Conservation (phyloP, 2,329 filamentous ascomycete species). For the Aspergillus niger region DNA sequence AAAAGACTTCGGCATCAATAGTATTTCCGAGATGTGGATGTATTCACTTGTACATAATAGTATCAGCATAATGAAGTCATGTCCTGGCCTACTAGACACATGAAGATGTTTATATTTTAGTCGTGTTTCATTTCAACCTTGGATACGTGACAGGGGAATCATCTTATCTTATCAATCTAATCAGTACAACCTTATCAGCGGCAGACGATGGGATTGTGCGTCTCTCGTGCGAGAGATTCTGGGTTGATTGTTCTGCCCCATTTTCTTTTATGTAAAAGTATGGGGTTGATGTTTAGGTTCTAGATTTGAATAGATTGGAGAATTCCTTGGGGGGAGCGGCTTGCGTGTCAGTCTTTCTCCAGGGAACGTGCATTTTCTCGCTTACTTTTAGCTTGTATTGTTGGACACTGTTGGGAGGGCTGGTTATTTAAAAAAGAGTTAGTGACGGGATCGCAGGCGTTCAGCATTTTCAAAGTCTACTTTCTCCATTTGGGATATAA, state of each 20-base stretch:
- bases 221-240: background rate
- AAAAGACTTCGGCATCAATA: too few relatives aligned
- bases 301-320: background rate
- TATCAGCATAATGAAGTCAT: too few relatives aligned
- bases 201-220: background rate
- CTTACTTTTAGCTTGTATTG: too few relatives aligned
- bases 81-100: too few relatives aligned
- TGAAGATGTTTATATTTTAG: too few relatives aligned
- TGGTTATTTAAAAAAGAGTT: too few relatives aligned
- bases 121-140: slow-evolving; percentile 14
- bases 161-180: slow-evolving; percentile 27
- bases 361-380: background rate
- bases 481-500: too few relatives aligned
- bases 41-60: too few relatives aligned
- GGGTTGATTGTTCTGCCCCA: background rate
- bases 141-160: background rate
- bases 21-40: too few relatives aligned
- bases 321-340: background rate
- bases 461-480: too few relatives aligned
- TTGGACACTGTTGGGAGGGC: too few relatives aligned
- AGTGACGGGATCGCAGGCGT: too few relatives aligned
- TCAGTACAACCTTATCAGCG: slow-evolving; percentile 7
- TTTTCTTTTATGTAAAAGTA: slow-evolving; percentile 1
- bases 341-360: background rate
- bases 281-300: background rate